phyloP scores from a whole-genome alignment of 352 stramenopile species.

The Phytophthora litchii region DNA sequence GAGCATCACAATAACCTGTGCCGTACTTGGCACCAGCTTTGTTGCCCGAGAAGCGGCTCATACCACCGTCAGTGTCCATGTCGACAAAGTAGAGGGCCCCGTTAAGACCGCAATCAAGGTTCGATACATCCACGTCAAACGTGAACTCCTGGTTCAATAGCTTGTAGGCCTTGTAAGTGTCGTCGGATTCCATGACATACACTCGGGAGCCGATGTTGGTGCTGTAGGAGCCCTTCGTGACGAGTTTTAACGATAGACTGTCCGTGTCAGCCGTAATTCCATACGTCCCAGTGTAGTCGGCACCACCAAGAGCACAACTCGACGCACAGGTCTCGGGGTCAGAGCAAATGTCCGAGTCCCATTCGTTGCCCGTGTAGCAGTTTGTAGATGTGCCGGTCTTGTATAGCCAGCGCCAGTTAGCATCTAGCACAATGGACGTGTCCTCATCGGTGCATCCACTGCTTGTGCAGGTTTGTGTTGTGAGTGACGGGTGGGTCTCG shows the following conservation, averaged over 20 bases:
- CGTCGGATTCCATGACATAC: slow-evolving; percentile 48
- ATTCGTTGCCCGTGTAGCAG: slow-evolving; percentile 60
- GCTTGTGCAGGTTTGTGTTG: slow-evolving; percentile 25
- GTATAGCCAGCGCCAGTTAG: slow-evolving; percentile 69
- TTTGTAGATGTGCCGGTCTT: slow-evolving; percentile 52
- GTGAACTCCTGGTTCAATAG: slow-evolving; percentile 71
- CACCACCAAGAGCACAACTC: slow-evolving; percentile 55
- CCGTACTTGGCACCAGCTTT: slow-evolving; percentile 32
- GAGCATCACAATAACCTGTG: slow-evolving; percentile 58
- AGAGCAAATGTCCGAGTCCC: slow-evolving; percentile 47
- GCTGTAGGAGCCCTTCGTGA: slow-evolving; percentile 54
- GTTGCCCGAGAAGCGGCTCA: slow-evolving; percentile 18
- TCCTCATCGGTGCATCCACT: slow-evolving; percentile 38
- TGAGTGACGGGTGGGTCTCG: slow-evolving; percentile 54
- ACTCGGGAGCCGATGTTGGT: slow-evolving; percentile 63
- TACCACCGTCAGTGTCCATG: slow-evolving; percentile 63
- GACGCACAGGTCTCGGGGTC: slow-evolving; percentile 50
- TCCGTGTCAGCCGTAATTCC: slow-evolving; percentile 37
- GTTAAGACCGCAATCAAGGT: slow-evolving; percentile 57
- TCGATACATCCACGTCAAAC: slow-evolving; percentile 67
- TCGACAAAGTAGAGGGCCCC: slow-evolving; percentile 72
- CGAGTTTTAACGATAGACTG: slow-evolving; percentile 48
- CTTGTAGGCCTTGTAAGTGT: slow-evolving; percentile 55
- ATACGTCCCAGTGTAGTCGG: slow-evolving; percentile 60
- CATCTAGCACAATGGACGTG: slow-evolving; percentile 64